phyloP scores from a whole-genome alignment of 768 basidiomycete species.

The Hemileccinum rubropunctum region DNA sequence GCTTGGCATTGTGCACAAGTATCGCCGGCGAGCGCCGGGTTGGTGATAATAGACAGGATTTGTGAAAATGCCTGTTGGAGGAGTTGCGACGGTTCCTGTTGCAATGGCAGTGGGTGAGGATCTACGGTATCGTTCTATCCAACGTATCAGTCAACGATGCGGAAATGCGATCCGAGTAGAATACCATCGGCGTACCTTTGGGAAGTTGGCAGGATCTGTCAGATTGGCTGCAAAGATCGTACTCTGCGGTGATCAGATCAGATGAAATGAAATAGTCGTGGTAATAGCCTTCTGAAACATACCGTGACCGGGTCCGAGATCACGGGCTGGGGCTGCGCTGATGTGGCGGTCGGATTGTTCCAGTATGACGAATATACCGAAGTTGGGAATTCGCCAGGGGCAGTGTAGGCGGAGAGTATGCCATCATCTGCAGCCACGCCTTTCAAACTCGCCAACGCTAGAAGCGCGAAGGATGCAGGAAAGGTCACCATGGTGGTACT shows the following conservation, averaged over 20 bases:
- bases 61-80: slow-evolving; percentile 38
- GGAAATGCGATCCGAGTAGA: not conserved
- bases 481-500: slow-evolving; percentile 14
- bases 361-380: slow-evolving; percentile 59
- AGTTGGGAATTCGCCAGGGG: slow-evolving; percentile 61
- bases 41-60: slow-evolving; percentile 37
- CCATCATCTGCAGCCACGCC: slow-evolving; percentile 6
- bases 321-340: slow-evolving; percentile 67
- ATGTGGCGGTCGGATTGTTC: slow-evolving; percentile 67
- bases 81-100: slow-evolving; percentile 33
- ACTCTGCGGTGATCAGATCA: slow-evolving; percentile 35
- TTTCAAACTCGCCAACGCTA: slow-evolving; percentile 7
- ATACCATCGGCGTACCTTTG: slow-evolving; percentile 31
- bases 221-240: slow-evolving; percentile 53
- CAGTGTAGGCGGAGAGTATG: slow-evolving; percentile 47
- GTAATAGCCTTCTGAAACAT: slow-evolving; percentile 10
- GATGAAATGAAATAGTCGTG: not conserved
- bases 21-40: slow-evolving; percentile 34
- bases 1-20: slow-evolving; percentile 42
- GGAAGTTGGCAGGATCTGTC: slow-evolving; percentile 62
- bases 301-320: slow-evolving; percentile 68
- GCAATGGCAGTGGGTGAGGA: slow-evolving; percentile 42
- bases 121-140: slow-evolving; percentile 42
- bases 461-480: slow-evolving; percentile 8
- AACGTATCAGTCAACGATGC: not conserved